Conservation (phyloP, 768 basidiomycete genomes). For the Rhodocollybia butyracea region DNA sequence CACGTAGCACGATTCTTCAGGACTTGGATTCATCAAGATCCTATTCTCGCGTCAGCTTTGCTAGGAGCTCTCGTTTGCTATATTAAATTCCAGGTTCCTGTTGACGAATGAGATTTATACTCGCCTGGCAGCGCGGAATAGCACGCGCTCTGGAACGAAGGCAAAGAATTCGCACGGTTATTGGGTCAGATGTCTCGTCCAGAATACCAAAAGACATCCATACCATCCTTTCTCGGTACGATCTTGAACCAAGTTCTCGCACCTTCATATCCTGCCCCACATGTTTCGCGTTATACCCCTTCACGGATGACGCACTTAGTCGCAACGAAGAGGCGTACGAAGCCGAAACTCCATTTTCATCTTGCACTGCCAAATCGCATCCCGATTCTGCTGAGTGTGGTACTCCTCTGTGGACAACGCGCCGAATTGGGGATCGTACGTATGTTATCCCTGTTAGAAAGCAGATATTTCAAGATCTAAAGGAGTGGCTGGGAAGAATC, state of each 20-base stretch:
- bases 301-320: not conserved
- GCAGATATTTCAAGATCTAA: not conserved
- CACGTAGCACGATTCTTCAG: not conserved
- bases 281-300: not conserved
- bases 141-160: too few relatives aligned
- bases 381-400: not conserved
- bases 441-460: not conserved
- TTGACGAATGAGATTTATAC: not conserved
- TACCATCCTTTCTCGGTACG: not conserved
- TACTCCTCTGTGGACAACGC: not conserved
- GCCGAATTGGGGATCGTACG: not conserved
- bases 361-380: not conserved
- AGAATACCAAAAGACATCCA: not conserved
- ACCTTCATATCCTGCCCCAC: not conserved
- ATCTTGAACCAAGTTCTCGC: not conserved
- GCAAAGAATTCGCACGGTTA: not conserved
- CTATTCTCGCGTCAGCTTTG: not conserved
- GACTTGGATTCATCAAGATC: not conserved
- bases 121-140: not conserved
- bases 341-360: not conserved
- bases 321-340: not conserved
- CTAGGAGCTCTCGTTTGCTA: not conserved
- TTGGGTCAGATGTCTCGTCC: not conserved
- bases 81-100: not conserved
- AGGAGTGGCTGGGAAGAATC: not conserved